Evolutionary conservation across 352 stramenopile genomes (phyloP), one percentile per base, ranked within the genome.

Genomic region (Phytophthora hybrid): DNA sequence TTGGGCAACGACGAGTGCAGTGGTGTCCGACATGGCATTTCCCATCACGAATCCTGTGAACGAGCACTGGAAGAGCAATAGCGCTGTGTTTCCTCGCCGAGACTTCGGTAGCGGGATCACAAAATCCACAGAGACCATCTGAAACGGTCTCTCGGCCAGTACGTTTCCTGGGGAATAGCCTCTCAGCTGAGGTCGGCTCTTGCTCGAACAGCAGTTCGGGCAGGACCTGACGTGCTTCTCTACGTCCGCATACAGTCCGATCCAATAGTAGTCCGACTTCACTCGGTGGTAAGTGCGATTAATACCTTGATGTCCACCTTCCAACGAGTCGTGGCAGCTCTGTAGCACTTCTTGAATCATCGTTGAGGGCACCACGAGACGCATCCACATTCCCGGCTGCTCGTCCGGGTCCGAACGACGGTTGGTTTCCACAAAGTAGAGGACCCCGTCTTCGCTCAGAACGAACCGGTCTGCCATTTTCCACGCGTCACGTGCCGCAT

Each of bases 101-200:
- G 37, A 47, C 44, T 31, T 47, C 18, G 56, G 56, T 34, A 66
- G 9, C 19, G 53, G 49, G 1, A 54, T 72, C 29, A 62, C 29
- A 16, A 64, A 72, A 49, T 66, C 58, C 65, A 63, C 59, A 10
- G 54, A 59, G 32, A 71, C n/a, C n/a, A n/a, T n/a, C n/a, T n/a
- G n/a, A n/a, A n/a, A n/a, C 21, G 59, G 46, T 3, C 23, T 11
- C 3, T 55, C 31, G 1, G 44, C 16, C 2, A 51, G 3, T 21
- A 66, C 29, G 18, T 66, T 66, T 0, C 49, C 46, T 3, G 46
- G 46, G 13, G 46, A 52, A 16, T 19, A 52, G 10, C 46, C 46
- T 52, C 46, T 26, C 23, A 26, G 23, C 23, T 26, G 23, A 26
- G 23, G 23, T 3, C 23, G 23, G 1, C 23, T 26, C 23, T 26